Percentiles rank a stretch among this genome's conserved stretches.
phyloP scores from a whole-genome alignment of 2,329 filamentous ascomycete genomes.

The Cladosporium sp. region DNA sequence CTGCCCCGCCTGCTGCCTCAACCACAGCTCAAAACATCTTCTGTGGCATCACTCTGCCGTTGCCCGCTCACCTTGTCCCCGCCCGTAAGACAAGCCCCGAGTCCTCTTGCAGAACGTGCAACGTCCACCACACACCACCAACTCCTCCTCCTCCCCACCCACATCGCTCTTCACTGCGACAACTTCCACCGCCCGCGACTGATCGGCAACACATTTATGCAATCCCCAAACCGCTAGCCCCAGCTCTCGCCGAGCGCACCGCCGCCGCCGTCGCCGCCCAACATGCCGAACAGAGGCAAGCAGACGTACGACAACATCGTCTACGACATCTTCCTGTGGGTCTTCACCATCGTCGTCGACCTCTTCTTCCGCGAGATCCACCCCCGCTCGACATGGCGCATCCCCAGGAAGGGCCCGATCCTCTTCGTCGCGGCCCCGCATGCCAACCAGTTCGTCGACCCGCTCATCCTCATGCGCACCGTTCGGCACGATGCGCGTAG shows the following conservation, averaged over 20 bases:
- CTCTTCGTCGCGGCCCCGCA: constrained; percentile 96
- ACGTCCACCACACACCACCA: too few relatives aligned
- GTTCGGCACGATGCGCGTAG: constrained; percentile 80
- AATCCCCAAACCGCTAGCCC: background rate
- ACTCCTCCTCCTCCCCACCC: too few relatives aligned
- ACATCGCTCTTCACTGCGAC: too few relatives aligned
- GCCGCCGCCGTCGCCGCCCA: background rate
- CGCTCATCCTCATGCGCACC: constrained; percentile 84
- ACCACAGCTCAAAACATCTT: too few relatives aligned
- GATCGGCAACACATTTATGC: constrained; percentile 7
- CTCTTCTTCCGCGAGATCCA: constrained; percentile 98
- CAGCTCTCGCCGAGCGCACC: constrained; percentile 1
- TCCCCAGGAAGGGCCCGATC: constrained; percentile 79
- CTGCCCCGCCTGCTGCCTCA: too few relatives aligned
- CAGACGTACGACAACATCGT: constrained; percentile 23
- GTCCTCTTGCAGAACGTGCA: too few relatives aligned
- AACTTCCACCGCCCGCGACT: background rate
- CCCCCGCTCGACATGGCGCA: constrained; percentile 88
- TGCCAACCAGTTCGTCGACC: constrained; percentile 97
- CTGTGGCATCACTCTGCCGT: too few relatives aligned
- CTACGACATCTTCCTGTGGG: constrained; percentile 72
- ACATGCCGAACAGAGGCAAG: constrained; percentile 17
- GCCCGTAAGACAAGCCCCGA: too few relatives aligned
- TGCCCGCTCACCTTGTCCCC: too few relatives aligned
- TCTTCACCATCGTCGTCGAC: constrained; percentile 77